Conservation (phyloP, 2,329 filamentous ascomycete genomes). For the Gnomoniopsis smithogilvyi region DNA sequence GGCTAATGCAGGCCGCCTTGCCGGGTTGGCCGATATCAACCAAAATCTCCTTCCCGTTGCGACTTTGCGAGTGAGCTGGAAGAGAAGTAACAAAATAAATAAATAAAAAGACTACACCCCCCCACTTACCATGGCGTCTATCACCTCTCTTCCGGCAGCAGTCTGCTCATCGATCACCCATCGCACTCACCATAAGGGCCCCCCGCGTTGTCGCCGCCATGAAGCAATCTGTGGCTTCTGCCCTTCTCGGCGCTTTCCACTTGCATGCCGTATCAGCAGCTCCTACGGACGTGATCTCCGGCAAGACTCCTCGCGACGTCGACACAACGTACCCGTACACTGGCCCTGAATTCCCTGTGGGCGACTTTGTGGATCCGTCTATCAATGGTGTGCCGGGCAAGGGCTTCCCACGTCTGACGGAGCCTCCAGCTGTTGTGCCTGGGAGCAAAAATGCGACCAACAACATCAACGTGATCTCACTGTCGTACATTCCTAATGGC, state of each 20-base stretch:
- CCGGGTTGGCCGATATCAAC: not conserved
- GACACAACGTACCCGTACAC: conserved; percentile 44
- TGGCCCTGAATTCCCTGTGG: conserved; percentile 44
- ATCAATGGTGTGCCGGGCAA: conserved; percentile 49
- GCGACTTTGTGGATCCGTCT: conserved; percentile 48
- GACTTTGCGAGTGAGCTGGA: not conserved
- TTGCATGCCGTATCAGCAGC: not conserved
- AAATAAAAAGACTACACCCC: not conserved
- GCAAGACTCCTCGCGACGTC: conserved; percentile 23
- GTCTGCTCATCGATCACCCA: not conserved
- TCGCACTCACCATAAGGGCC: not conserved
- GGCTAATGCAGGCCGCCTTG: conserved; percentile 3
- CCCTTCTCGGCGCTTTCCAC: conserved; percentile 1
- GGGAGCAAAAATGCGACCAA: conserved; percentile 39
- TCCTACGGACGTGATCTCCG: not conserved
- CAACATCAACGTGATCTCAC: conserved; percentile 50
- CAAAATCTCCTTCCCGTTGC: not conserved
- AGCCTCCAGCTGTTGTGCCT: conserved; percentile 47
- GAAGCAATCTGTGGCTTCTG: not conserved
- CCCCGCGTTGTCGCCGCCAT: not conserved
- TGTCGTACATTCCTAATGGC: conserved; percentile 44
- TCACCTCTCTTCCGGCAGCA: not conserved
- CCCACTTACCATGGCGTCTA: not conserved
- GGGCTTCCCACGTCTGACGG: conserved; percentile 46
- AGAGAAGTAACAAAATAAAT: not conserved